phyloP scores from a whole-genome alignment of 108 stramenopile genomes.

The Skeletonema potamos region DNA sequence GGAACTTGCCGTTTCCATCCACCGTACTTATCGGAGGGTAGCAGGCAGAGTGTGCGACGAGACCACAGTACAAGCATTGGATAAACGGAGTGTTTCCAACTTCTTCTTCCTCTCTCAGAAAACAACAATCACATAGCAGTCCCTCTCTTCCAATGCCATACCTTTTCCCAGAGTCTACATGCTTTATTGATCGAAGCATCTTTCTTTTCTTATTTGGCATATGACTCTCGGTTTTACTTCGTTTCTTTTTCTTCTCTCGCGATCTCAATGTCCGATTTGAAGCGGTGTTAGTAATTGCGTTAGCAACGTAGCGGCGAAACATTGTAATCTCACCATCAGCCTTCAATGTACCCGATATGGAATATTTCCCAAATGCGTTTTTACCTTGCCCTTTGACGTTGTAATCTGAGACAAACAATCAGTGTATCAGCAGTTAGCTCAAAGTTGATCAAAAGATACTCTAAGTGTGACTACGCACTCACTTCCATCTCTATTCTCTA shows the following conservation, averaged over 20 bases:
- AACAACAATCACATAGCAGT: conserved; percentile 2
- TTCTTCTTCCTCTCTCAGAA: conserved; percentile 4
- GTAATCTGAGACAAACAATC: no score
- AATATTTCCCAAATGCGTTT: conserved; percentile 76
- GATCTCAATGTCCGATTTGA: no score
- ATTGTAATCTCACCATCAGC: conserved; percentile 62
- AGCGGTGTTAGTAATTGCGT: no score
- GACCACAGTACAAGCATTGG: conserved; percentile 1
- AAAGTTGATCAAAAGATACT: no score
- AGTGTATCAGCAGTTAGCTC: no score
- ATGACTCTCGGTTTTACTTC: no score
- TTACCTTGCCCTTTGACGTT: conserved; percentile 71
- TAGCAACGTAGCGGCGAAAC: conserved; percentile 51
- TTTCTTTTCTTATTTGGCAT: background rate
- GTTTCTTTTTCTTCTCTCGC: no score
- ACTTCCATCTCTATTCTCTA: conserved; percentile 67
- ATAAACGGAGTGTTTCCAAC: conserved; percentile 4
- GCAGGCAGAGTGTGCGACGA: conserved; percentile 9
- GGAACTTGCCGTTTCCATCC: background rate
- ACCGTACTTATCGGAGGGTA: background rate
- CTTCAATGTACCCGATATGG: conserved; percentile 61
- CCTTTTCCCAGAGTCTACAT: conserved; percentile 8
- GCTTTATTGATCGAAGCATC: background rate
- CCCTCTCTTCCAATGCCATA: conserved; percentile 1
- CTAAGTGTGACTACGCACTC: no score